Conservation (phyloP, 2,329 filamentous ascomycete species). For the Claviceps pusilla region DNA sequence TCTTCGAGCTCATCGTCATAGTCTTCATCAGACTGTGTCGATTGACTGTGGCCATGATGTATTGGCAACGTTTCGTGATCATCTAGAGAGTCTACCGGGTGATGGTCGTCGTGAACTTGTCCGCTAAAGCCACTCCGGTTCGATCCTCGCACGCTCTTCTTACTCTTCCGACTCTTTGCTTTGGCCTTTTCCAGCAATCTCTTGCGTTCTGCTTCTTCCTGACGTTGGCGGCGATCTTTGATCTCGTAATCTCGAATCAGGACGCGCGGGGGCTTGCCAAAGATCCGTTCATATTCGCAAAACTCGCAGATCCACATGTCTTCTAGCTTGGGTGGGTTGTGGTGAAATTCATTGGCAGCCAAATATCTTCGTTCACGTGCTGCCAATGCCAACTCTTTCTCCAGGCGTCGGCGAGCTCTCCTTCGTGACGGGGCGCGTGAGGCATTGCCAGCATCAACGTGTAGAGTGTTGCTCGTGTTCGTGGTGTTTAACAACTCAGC, state of each 20-base stretch:
- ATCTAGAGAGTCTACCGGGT: constrained; percentile 11
- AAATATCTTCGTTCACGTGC: constrained; percentile 64
- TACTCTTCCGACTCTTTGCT: constrained; percentile 79
- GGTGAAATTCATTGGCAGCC: constrained; percentile 61
- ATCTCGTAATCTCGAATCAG: constrained; percentile 87
- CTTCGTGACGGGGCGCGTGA: constrained; percentile 21
- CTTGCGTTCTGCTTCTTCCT: constrained; percentile 72
- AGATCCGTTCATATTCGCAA: constrained; percentile 94
- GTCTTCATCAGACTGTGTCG: constrained; percentile 25
- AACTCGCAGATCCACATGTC: constrained; percentile 96
- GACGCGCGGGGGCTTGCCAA: constrained; percentile 70
- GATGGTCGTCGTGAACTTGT: constrained; percentile 11
- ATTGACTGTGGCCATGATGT: constrained; percentile 18
- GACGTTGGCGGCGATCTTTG: constrained; percentile 75
- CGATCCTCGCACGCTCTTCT: constrained; percentile 54
- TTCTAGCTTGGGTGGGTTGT: constrained; percentile 52
- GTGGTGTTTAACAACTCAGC: constrained; percentile 5
- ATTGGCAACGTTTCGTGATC: constrained; percentile 10
- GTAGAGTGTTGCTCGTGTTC: constrained; percentile 7
- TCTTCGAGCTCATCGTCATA: constrained; percentile 22
- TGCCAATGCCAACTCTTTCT: constrained; percentile 58
- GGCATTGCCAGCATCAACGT: constrained; percentile 13
- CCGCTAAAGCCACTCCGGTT: constrained; percentile 14
- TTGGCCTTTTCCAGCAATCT: constrained; percentile 83
- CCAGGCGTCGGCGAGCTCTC: constrained; percentile 50